These are phyloP conservation scores for Vitis cinerea DNA, from an alignment of 164 flowering plant genomes.

Conservation along the genomic window DNA sequence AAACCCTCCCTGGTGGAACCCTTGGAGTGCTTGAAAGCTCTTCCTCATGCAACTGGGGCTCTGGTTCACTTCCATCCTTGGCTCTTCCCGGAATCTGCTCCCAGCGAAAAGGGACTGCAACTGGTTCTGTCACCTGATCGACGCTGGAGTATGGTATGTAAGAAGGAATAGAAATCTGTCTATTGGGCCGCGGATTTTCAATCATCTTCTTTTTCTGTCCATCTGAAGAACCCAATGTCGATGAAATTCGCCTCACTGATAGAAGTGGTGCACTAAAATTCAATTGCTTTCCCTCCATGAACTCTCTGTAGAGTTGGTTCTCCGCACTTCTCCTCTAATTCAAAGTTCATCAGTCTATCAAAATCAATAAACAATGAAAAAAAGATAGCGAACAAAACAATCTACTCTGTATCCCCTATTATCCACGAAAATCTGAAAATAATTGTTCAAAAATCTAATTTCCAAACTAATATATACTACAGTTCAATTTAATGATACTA, in stretches of 20 bases:
- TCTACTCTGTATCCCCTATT: no score
- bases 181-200: conserved; percentile 9
- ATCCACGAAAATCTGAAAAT: no score
- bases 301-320: no score
- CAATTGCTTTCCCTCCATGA: conserved; percentile 49
- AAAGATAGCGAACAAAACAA: no score
- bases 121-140: conserved; percentile 49
- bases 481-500: no score
- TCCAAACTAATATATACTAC: no score
- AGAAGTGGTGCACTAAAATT: conserved; percentile 54
- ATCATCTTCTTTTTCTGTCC: conserved; percentile 10
- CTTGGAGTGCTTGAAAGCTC: conserved; percentile 28
- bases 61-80: conserved; percentile 25
- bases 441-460: no score
- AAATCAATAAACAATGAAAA: no score
- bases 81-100: conserved; percentile 57
- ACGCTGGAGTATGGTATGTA: conserved; percentile 10
- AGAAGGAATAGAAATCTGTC: conserved; percentile 18
- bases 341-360: background rate
- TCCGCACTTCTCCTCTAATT: background rate
- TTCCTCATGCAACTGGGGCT: conserved; percentile 4
- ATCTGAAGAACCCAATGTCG: conserved; percentile 12
- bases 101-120: conserved; percentile 73
- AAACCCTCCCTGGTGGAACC: conserved; percentile 30
- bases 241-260: conserved; percentile 49